Evolutionary conservation across 345 rosid species (phyloP).

Genomic region (Diplotaxis tenuifolia): DNA sequence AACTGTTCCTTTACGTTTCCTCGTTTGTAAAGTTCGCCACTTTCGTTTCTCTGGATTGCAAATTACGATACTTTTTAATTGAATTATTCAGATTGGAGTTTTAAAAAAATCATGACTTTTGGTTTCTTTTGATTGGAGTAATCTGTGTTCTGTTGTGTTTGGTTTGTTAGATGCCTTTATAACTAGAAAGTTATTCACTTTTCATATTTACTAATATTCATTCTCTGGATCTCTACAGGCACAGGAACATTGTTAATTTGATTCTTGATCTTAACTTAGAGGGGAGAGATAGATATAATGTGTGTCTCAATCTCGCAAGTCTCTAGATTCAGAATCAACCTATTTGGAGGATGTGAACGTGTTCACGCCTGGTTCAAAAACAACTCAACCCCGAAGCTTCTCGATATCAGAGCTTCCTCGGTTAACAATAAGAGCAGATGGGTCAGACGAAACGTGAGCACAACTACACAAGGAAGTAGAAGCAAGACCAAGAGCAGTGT

Average conservation of each 20-base stretch:
- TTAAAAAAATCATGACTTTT: background rate
- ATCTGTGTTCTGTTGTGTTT: background rate
- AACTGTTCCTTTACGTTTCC: background rate
- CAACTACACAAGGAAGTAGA: constrained; percentile 40
- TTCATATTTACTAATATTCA: background rate
- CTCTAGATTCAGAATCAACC: constrained; percentile 53
- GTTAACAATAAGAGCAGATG: constrained; percentile 62
- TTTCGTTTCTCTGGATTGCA: background rate
- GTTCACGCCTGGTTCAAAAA: constrained; percentile 36
- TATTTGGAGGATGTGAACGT: constrained; percentile 40
- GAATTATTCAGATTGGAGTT: background rate
- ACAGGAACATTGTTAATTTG: constrained; percentile 43
- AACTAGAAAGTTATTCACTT: constrained; percentile 3
- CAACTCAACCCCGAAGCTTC: constrained; percentile 38
- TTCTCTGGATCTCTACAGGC: constrained; percentile 20
- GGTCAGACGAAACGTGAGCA: constrained; percentile 51
- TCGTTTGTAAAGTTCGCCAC: background rate
- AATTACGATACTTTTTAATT: background rate
- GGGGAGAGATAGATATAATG: constrained; percentile 31
- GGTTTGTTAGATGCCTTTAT: background rate
- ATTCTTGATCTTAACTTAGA: constrained; percentile 10
- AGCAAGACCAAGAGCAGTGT: constrained; percentile 38
- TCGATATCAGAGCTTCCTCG: constrained; percentile 43
- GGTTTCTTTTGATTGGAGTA: background rate
- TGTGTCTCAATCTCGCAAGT: constrained; percentile 63